Percentiles rank a stretch among this genome's conserved stretches.
Evolutionary conservation across 2,329 filamentous ascomycete species (phyloP).

Genomic region (Epichloe festucae): DNA sequence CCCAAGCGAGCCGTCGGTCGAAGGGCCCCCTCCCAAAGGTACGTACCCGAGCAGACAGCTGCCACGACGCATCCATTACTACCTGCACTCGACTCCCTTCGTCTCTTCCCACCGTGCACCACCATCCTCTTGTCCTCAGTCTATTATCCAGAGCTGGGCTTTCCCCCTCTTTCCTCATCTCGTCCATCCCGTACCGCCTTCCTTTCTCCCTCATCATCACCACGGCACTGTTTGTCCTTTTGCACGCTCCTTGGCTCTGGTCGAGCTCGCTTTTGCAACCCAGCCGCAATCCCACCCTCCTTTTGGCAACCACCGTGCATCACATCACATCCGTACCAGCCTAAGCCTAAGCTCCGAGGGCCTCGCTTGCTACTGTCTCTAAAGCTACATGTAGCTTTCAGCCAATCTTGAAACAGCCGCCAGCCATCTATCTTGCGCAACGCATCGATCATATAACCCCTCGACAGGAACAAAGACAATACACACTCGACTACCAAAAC

Average conservation of each 20-base stretch:
- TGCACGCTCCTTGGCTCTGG: constrained; percentile 26
- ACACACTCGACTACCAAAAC: not conserved
- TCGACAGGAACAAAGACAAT: not conserved
- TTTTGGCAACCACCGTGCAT: constrained; percentile 23
- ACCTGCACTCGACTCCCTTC: not conserved
- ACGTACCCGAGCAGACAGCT: not conserved
- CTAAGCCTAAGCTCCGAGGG: constrained; percentile 5
- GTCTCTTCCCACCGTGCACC: constrained; percentile 11
- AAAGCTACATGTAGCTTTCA: constrained; percentile 3
- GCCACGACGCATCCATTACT: not conserved
- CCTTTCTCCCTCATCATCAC: constrained; percentile 27
- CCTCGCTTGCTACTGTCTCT: constrained; percentile 10
- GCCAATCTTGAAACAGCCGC: not conserved
- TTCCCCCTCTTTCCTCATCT: constrained; percentile 11
- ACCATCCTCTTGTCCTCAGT: constrained; percentile 14
- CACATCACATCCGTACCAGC: constrained; percentile 3
- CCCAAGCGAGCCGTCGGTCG: too few relatives aligned
- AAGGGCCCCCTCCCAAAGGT: not conserved
- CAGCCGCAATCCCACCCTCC: constrained; percentile 21
- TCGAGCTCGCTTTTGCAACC: constrained; percentile 14
- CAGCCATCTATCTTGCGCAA: not conserved
- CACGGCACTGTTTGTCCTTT: constrained; percentile 21
- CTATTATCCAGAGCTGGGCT: constrained; percentile 21
- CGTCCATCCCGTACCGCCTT: constrained; percentile 32
- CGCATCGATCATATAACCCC: not conserved